Conservation (phyloP, 805 yeast species). For the Lipomyces lipofer region DNA sequence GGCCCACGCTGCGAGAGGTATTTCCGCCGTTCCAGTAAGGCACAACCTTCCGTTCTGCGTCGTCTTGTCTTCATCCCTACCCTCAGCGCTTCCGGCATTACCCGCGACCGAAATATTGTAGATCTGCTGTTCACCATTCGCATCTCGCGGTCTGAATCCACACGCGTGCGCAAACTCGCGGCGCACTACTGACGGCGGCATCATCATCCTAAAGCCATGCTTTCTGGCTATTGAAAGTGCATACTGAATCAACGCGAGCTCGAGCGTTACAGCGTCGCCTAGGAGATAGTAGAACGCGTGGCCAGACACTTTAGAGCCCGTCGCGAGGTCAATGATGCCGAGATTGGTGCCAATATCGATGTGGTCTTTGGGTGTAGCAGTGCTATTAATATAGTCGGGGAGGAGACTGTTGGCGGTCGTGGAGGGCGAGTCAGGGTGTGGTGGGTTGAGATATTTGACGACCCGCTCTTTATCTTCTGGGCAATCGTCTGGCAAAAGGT, state of each 20-base stretch:
- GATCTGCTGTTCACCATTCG: conserved; percentile 80
- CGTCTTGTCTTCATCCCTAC: conserved; percentile 31
- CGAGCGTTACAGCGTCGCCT: conserved; percentile 84
- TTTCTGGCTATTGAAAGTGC: conserved; percentile 65
- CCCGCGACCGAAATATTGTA: conserved; percentile 58
- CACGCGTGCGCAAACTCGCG: conserved; percentile 79
- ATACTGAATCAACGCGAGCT: conserved; percentile 84
- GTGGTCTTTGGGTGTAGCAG: conserved; percentile 53
- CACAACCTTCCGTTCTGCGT: conserved; percentile 45
- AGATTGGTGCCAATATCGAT: conserved; percentile 67
- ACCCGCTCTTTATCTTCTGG: conserved; percentile 18
- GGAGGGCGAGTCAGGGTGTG: conserved; percentile 5
- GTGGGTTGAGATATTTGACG: conserved; percentile 20
- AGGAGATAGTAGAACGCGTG: conserved; percentile 83
- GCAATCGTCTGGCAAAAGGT: conserved; percentile 17
- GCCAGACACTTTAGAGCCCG: conserved; percentile 77
- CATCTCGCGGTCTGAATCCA: conserved; percentile 92
- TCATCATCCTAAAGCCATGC: conserved; percentile 65
- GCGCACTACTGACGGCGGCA: conserved; percentile 86
- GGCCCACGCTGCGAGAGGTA: conserved; percentile 81
- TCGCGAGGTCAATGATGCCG: conserved; percentile 64
- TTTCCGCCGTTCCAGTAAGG: conserved; percentile 92
- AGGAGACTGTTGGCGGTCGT: not conserved
- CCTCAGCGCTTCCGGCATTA: conserved; percentile 22
- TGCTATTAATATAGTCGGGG: conserved; percentile 2